Percentiles rank a stretch among this genome's conserved stretches.
Conservation (phyloP, 2,329 filamentous ascomycete genomes). For the Apiospora arundinis region DNA sequence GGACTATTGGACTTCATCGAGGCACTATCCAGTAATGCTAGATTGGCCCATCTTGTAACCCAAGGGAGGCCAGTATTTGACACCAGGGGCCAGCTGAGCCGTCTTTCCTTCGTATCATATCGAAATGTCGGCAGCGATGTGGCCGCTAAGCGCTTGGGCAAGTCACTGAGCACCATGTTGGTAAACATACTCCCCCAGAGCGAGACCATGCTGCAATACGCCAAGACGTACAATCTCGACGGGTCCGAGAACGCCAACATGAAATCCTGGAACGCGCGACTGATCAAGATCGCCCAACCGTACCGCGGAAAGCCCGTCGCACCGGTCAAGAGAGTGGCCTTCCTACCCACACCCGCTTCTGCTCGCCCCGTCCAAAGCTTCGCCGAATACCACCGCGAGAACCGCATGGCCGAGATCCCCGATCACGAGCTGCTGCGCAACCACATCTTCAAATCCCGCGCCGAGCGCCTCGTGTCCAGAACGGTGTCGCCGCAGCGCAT, state of each 20-base stretch:
- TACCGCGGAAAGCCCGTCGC: background rate
- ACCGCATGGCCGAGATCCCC: background rate
- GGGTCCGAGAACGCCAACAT: constrained; percentile 27
- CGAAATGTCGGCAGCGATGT: constrained; percentile 20
- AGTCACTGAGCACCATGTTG: constrained; percentile 36
- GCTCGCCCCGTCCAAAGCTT: background rate
- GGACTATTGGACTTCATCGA: constrained; percentile 48
- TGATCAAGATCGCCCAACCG: constrained; percentile 35
- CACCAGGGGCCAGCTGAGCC: constrained; percentile 43
- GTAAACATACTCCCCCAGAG: constrained; percentile 40
- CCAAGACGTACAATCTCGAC: background rate
- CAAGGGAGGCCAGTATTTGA: constrained; percentile 41
- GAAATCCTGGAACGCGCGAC: constrained; percentile 24
- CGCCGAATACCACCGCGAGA: background rate
- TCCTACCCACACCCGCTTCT: background rate
- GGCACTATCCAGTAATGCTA: constrained; percentile 40
- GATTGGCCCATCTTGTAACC: constrained; percentile 41
- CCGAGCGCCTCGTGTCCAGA: background rate
- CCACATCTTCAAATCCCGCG: background rate
- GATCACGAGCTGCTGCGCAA: background rate
- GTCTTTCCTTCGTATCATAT: constrained; percentile 37
- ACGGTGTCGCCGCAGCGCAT: constrained; percentile 47
- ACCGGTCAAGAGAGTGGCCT: background rate
- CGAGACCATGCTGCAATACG: constrained; percentile 27
- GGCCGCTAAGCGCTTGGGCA: constrained; percentile 32